Conservation (phyloP, 441 rosid species). For the Sinapis alba region DNA sequence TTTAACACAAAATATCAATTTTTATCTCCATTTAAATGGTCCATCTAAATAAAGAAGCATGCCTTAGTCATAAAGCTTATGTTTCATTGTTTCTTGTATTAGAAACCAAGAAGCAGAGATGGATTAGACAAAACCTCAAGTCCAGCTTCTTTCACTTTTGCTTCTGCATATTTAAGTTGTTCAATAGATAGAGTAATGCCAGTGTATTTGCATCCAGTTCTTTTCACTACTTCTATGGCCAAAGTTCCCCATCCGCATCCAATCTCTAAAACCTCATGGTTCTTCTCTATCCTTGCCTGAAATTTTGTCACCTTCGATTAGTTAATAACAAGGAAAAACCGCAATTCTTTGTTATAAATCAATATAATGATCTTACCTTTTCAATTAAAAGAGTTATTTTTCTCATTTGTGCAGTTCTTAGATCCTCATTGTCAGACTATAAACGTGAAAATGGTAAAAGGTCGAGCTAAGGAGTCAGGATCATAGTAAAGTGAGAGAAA, state of each 20-base stretch:
- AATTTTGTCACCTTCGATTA: not conserved
- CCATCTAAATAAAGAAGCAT: too few species aligned
- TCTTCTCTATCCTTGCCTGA: conserved; percentile 41
- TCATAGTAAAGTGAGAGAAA: not conserved
- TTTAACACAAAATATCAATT: too few species aligned
- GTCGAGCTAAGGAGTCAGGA: not conserved
- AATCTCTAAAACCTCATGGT: conserved; percentile 28
- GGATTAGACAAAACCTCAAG: not conserved
- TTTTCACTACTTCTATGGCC: not conserved
- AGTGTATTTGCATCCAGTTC: not conserved
- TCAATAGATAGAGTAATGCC: not conserved
- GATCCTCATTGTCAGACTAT: not conserved
- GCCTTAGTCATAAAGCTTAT: not conserved
- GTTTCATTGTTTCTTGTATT: not conserved
- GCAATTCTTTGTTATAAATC: not conserved
- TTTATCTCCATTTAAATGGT: too few species aligned
- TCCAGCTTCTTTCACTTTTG: not conserved
- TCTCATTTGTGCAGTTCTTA: not conserved
- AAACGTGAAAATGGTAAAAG: not conserved
- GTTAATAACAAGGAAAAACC: not conserved
- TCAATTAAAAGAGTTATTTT: not conserved
- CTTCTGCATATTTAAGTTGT: not conserved
- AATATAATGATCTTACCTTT: conserved; percentile 48
- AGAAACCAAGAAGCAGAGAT: not conserved
- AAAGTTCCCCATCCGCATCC: conserved; percentile 90